Base-by-base conservation (phyloP, 1,139 yeast genomes). In the Candida smagusa region DNA sequence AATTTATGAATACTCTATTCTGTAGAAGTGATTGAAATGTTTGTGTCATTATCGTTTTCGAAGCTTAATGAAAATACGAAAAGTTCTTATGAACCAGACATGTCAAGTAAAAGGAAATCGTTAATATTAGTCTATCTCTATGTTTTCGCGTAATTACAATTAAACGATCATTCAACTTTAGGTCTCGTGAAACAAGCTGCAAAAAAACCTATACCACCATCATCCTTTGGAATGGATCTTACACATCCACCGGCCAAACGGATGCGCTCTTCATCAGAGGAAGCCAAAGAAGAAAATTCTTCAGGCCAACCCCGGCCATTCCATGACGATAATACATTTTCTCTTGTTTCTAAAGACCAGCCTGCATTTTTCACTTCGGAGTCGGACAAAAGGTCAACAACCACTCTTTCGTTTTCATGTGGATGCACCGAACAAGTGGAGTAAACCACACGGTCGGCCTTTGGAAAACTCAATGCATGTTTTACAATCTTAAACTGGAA, bases 131-230 rank as follows among this genome's bases (percentile, higher is more conserved):
- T 16, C 19, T 16, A 16, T 16, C 3, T 16, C 19, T 16, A 16
- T 16, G 5, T 16, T 3, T 16, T 16, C 5, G 19, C 5, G 19
- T 16, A 16, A 16, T 16, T 16, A 6, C 26, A 23, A 23, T 23
- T 3, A 23, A 23, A 23, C 26, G 8, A 23, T 23, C 26, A 23
- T 6, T 23, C 26, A 9, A 23, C 11, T 23, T n/a, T 23, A 23
- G 11, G 44, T 44, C 72, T 63, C 35, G 80, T 76, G 56, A 85
- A 84, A 40, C 87, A 81, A 1, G 86, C 97, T 1, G 97, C 97
- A 63, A 92, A 92, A 56, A 92, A 92, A 0, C 98, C 98, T 50
- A 92, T 92, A 9, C 98, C 98, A 27, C 97, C 97, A 56, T 92
- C 97, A 39, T 77, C 83, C 47, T 79, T 83, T 0, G 97, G 96